These are phyloP conservation scores for Rhodotorula toruloides DNA, from an alignment of 768 basidiomycete genomes.

Conservation along the genomic window DNA sequence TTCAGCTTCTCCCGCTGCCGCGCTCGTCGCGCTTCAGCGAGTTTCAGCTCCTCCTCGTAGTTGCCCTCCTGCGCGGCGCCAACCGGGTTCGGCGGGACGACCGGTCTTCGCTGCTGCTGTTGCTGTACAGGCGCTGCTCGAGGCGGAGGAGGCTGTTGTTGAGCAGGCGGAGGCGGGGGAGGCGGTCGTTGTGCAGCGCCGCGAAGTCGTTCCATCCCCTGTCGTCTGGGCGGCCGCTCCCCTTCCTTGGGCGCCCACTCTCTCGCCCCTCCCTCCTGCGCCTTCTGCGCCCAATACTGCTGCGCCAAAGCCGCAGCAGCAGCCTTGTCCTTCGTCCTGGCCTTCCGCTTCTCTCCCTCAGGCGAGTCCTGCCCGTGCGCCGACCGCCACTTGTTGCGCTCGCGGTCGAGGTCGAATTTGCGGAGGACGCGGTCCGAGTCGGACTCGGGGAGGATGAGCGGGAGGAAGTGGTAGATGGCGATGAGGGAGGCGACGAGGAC, in stretches of 20 bases:
- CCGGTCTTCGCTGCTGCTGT: no score
- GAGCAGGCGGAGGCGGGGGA: no score
- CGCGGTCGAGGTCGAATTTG: background rate
- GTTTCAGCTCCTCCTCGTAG: slow-evolving; percentile 8
- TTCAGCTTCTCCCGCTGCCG: background rate
- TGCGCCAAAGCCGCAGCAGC: no score
- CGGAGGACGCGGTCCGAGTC: background rate
- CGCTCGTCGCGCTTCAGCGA: background rate
- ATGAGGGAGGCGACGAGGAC: background rate
- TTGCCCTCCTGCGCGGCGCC: background rate
- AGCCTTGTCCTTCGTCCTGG: background rate
- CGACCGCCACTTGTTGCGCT: background rate
- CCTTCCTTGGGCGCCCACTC: no score
- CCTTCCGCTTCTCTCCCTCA: background rate
- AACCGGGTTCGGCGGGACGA: background rate
- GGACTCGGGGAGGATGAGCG: background rate
- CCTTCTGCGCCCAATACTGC: no score
- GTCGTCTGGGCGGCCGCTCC: background rate
- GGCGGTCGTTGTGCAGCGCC: no score
- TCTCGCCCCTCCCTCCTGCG: no score
- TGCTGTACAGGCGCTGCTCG: background rate
- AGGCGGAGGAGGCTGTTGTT: no score
- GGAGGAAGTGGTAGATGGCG: background rate
- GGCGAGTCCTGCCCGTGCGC: background rate
- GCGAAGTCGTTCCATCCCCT: no score